phyloP scores from a whole-genome alignment of 2,329 filamentous ascomycete species.

The Xylaria polymorpha region DNA sequence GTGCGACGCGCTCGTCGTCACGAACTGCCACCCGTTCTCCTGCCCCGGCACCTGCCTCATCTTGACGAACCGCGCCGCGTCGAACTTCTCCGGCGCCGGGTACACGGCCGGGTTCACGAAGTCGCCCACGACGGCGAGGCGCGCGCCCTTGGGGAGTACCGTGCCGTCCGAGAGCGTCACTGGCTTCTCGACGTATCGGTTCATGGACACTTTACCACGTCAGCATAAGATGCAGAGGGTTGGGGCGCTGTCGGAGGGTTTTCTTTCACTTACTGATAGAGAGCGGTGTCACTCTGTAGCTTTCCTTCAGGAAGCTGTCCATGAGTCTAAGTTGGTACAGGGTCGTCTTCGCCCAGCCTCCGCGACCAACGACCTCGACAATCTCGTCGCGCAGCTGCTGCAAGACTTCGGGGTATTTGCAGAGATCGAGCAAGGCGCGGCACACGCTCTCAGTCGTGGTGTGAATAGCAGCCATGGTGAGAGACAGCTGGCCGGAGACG shows the following conservation, averaged over 20 bases:
- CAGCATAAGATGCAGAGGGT: conserved; percentile 9
- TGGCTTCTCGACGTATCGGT: conserved; percentile 47
- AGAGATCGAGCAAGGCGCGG: conserved; percentile 58
- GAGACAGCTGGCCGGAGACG: conserved; percentile 51
- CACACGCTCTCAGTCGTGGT: conserved; percentile 54
- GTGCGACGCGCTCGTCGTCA: conserved; percentile 50
- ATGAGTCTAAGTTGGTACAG: conserved; percentile 53
- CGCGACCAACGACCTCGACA: conserved; percentile 47
- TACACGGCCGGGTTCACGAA: conserved; percentile 47
- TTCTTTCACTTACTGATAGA: conserved; percentile 41
- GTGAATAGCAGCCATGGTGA: conserved; percentile 57
- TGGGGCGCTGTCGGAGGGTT: too few relatives aligned
- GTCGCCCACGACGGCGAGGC: conserved; percentile 48
- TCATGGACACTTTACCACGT: conserved; percentile 47
- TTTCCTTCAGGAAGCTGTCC: conserved; percentile 58
- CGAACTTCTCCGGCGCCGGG: conserved; percentile 48
- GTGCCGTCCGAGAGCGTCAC: conserved; percentile 48
- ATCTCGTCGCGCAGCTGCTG: conserved; percentile 60
- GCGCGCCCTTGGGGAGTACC: conserved; percentile 45
- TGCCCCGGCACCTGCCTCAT: conserved; percentile 48
- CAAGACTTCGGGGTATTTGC: conserved; percentile 56
- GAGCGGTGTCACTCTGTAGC: conserved; percentile 50
- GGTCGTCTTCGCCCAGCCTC: conserved; percentile 51
- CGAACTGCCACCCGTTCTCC: conserved; percentile 53
- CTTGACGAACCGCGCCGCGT: conserved; percentile 48